Evolutionary conservation across 306 rosid species (phyloP), one percentile per base, ranked within the genome.

Genomic region (Mimosa bimucronata): DNA sequence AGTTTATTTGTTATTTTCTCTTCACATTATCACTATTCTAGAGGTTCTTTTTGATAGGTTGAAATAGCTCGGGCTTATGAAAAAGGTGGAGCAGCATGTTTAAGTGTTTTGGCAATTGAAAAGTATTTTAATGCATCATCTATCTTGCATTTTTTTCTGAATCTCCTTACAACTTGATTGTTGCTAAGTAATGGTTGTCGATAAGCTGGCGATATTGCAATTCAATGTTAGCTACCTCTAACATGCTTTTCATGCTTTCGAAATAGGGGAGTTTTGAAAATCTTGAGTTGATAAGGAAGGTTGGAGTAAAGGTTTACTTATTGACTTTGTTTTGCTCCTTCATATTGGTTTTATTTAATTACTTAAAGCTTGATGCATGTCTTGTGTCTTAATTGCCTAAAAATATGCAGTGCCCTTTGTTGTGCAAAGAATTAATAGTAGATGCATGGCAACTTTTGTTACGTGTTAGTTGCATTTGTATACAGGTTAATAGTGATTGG

Each of bases 61-160:
- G 93, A 93, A 81, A 81, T 95, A 79, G 99, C 98, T 77, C 83
- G 48, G 85, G 89, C 99, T 68, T 93, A 95, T 73, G 98, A 93
- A 91, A 90, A 85, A 81, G 99, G 99, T 57, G 99, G 97, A 85
- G 99, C 99, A 7, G 99, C 99, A 75, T 95, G 99, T 83, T 92
- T 95, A 34, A 95, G 99, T 85, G 97, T 96, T 87, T 75, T 96
- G 84, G 92, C 99, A 1, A 98, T 93, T 79, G 84, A 81, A 76
- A 93, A 96, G 86, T 96, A 79, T 84, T 96, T 96, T 79, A 88
- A 91, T 96, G 83, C 81, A 72, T 46, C 40, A 66, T 45, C 76
- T 73, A 76, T 60, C 80, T 53, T 48, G 5, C 42, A 48, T 74
- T 41, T 57, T 34, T 16, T 40, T 46, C 48, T 1, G 37, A 72